These are phyloP conservation scores for Ophiostoma ips DNA, from an alignment of 2,329 filamentous ascomycete genomes.

Conservation along the genomic window DNA sequence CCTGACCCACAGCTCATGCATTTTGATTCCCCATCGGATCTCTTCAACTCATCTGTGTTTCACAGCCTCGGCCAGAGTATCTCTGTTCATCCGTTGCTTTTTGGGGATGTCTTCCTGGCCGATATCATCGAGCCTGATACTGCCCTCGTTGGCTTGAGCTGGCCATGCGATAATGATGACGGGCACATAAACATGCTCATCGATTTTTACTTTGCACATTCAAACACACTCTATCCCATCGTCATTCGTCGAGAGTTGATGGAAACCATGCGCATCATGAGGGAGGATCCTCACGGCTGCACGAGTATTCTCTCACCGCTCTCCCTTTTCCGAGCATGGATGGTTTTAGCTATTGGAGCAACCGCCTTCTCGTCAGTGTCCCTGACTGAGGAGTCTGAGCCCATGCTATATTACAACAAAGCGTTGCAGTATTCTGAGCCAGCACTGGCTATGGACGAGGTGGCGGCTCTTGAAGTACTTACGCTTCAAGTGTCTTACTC, in stretches of 20 bases:
- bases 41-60: slow-evolving; percentile 15
- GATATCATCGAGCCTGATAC: slow-evolving; percentile 12
- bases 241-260: slow-evolving; percentile 23
- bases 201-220: slow-evolving; percentile 33
- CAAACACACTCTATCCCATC: slow-evolving; percentile 33
- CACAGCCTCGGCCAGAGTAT: slow-evolving; percentile 16
- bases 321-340: slow-evolving; percentile 30
- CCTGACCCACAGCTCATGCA: slow-evolving; percentile 13
- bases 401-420: slow-evolving; percentile 28
- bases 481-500: slow-evolving; percentile 34
- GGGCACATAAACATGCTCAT: slow-evolving; percentile 20
- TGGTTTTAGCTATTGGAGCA: slow-evolving; percentile 33
- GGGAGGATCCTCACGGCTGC: slow-evolving; percentile 18
- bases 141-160: slow-evolving; percentile 8
- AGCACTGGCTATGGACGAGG: slow-evolving; percentile 24
- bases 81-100: slow-evolving; percentile 18
- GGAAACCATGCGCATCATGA: slow-evolving; percentile 19
- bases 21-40: slow-evolving; percentile 16
- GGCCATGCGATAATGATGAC: slow-evolving; percentile 13
- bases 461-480: slow-evolving; percentile 30
- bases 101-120: slow-evolving; percentile 19
- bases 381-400: slow-evolving; percentile 28
- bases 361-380: slow-evolving; percentile 30
- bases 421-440: slow-evolving; percentile 28
- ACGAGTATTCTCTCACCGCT: slow-evolving; percentile 20